Percentiles rank a stretch among this genome's conserved stretches.
These are phyloP conservation scores for Syncephalis plumigaleata DNA, from an alignment of 371 early-diverging fungal genomes.

Conservation along the genomic window DNA sequence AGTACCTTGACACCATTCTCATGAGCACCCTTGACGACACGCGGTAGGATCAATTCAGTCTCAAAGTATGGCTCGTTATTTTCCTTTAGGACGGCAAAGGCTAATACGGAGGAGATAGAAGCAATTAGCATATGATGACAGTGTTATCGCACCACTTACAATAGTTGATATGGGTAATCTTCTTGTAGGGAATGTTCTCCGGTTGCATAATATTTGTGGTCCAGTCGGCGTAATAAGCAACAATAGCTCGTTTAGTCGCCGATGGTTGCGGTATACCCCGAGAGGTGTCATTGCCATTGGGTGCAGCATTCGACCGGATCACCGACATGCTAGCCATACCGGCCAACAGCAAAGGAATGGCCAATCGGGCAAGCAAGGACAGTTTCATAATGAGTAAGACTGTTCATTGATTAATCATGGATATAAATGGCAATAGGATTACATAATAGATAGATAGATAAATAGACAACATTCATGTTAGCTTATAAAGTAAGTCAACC, in stretches of 20 bases:
- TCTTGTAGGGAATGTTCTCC: conserved; percentile 21
- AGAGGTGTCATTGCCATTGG: too few species aligned
- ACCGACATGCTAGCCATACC: too few species aligned
- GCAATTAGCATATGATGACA: conserved; percentile 4
- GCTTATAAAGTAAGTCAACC: too few species aligned
- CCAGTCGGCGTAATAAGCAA: conserved; percentile 42
- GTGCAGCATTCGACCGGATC: too few species aligned
- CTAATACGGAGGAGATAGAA: not conserved
- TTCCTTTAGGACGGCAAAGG: conserved; percentile 11
- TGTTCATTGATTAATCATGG: too few species aligned
- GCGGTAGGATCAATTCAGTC: conserved; percentile 15
- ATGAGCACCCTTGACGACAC: conserved; percentile 17
- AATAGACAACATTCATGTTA: too few species aligned
- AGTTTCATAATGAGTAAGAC: too few species aligned
- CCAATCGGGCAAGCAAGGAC: too few species aligned
- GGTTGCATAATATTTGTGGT: conserved; percentile 20
- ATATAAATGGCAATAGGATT: too few species aligned
- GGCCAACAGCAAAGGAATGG: too few species aligned
- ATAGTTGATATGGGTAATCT: conserved; percentile 46
- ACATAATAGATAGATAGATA: too few species aligned
- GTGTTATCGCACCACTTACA: conserved; percentile 11
- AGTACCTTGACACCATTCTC: conserved; percentile 37
- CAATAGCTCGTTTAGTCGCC: conserved; percentile 7
- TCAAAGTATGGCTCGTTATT: conserved; percentile 11
- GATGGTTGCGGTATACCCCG: not conserved